Base-by-base conservation (phyloP, 2,329 filamentous ascomycete genomes). In the Trichoderma pleuroti region DNA sequence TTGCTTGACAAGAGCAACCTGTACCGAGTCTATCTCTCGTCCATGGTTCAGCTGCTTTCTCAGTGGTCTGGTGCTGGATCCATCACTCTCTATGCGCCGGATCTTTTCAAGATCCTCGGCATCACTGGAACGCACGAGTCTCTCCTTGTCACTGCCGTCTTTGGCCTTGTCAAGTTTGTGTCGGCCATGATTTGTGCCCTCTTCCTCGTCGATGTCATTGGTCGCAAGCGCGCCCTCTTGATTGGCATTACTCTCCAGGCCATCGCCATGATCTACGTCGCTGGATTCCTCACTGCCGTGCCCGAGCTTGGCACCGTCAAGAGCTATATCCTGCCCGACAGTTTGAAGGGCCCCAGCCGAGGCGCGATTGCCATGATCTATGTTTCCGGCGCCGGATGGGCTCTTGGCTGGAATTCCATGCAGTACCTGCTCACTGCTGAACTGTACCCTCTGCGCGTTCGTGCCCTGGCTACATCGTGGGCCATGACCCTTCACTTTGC, bases 401-500 rank as follows among this genome's bases (percentile, higher is more conserved):
- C 90, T 3, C 81, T 91, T 3, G 90, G 87, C 42, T 94, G 89
- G 91, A 93, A 93, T 81, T 88, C 85, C 1, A 91, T 93, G 84
- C 92, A 93, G 80, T 94, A 94, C 77, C 85, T 94, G 5, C 86
- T 94, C 70, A 93, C 91, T 16, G 90, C 91, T 1, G 92, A 94
- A 77, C 85, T 94, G 72, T 94, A 93, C 82, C 91, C 92, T 1
- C 85, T 94, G 11, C 87, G 91, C 4, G 89, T 94, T 63, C 88
- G 92, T 69, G 91, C 91, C 5, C 81, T 93, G 11, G 88, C 90
- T 24, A 91, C 90, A 0, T 91, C 88, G 0, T 85, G 92, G 76
- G 88, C 90, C 60, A 94, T 94, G 92, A 92, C 89, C 0, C 86
- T 93, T 71, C 92, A 94, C 80, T 94, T 94, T 77, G 90, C 87